Percentiles rank a stretch among this genome's conserved stretches.
phyloP scores from a whole-genome alignment of 208 protist species.

The Trypanosoma caninum region DNA sequence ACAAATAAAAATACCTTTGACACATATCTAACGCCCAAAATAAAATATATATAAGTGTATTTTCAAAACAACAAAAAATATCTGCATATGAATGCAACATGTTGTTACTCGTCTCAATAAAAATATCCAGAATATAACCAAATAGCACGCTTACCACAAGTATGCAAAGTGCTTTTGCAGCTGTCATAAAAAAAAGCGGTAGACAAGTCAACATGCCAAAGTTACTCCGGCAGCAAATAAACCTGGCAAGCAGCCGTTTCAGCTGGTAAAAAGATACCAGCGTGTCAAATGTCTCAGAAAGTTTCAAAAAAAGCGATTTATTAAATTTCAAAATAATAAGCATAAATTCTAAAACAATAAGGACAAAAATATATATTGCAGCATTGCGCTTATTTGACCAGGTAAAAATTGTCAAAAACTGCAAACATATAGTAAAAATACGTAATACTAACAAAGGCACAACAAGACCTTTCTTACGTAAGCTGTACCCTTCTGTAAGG shows the following conservation, averaged over 20 bases:
- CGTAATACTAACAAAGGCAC: background rate
- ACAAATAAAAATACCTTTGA: background rate
- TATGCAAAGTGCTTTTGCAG: background rate
- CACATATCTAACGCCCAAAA: constrained; percentile 2
- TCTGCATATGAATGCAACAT: background rate
- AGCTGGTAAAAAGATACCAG: background rate
- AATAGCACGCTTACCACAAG: background rate
- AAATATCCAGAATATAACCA: background rate
- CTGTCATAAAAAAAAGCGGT: background rate
- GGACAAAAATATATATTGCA: constrained; percentile 2
- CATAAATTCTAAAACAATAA: constrained; percentile 3
- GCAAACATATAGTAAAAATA: background rate
- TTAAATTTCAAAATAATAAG: background rate
- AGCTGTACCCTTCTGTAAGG: too few relatives aligned
- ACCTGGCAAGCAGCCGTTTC: background rate
- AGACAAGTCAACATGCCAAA: background rate
- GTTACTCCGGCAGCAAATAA: background rate
- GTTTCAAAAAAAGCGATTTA: background rate
- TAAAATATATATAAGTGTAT: background rate
- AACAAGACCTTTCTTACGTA: background rate
- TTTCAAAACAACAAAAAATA: background rate
- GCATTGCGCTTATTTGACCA: constrained; percentile 10
- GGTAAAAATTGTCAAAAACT: background rate
- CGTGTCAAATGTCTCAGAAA: background rate
- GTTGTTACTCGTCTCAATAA: background rate